Percentiles rank a stretch among this genome's conserved stretches.
Conservation (phyloP, 495 filamentous ascomycete genomes). For the Xylaria sp. region DNA sequence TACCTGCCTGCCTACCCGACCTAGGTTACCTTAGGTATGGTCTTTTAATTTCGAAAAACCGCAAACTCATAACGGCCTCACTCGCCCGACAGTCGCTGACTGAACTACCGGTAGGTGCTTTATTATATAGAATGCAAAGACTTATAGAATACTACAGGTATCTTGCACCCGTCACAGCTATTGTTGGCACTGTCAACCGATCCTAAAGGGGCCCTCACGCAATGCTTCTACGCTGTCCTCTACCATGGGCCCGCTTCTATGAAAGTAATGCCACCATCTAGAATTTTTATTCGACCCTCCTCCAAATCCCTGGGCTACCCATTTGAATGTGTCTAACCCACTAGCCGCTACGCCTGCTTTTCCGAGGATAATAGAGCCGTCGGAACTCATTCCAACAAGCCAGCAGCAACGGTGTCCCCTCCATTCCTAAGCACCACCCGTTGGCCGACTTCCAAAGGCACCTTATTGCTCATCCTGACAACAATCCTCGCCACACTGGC, state of each 20-base stretch:
- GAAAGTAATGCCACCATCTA: not conserved
- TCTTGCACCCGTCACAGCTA: not conserved
- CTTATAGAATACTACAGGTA: not conserved
- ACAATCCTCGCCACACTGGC: conserved; percentile 67
- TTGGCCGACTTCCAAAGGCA: conserved; percentile 79
- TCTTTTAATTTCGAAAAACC: not conserved
- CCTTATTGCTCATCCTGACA: conserved; percentile 75
- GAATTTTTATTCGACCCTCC: not conserved
- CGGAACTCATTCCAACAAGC: conserved; percentile 67
- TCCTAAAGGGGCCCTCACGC: not conserved
- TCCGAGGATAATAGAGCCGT: not conserved
- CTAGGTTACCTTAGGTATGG: too few relatives aligned
- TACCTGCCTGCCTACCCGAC: too few relatives aligned
- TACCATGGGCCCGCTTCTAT: not conserved
- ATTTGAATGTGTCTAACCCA: not conserved
- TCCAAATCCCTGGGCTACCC: not conserved
- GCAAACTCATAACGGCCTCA: not conserved
- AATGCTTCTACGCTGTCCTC: not conserved
- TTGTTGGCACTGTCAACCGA: not conserved
- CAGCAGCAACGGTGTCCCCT: conserved; percentile 86
- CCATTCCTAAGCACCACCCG: conserved; percentile 80
- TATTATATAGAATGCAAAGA: not conserved
- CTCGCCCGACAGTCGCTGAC: not conserved
- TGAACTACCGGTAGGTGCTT: not conserved
- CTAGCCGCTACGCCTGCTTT: not conserved